Base-by-base conservation (phyloP, 2,329 filamentous ascomycete genomes). In the Chaetomium strumarium region DNA sequence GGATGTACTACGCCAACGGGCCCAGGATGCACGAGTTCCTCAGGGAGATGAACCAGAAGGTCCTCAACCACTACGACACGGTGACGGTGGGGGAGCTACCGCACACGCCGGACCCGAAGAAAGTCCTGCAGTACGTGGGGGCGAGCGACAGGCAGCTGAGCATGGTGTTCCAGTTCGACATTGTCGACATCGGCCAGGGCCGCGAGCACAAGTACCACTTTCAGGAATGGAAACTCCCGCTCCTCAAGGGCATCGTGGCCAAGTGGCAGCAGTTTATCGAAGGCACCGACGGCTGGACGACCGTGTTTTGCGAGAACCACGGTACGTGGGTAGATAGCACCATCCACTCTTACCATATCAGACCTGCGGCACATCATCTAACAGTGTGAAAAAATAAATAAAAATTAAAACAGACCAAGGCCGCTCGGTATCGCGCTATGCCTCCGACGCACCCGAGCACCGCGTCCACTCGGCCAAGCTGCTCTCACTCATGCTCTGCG, bases 41-140 rank as follows among this genome's bases (percentile, higher is more conserved):
- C 17, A 62, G 69, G 3, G 85, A 87, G 64, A 86, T 89, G 80
- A 75, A 83, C 48, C 71, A 72, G 1, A 63, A 75, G 34, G 72
- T 88, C 2, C 69, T 86, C 1, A 69, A 69, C 52, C 68, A 75
- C 42, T 87, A 87, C 64, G 77, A 80, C 51, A 78, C 81, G n/a
- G 79, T 88, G 66, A 87, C 83, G 0, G 84, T 88, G 0, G 85
- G 85, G 45, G 85, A 89, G 67, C 77, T 86, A 24, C 82, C 84
- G 0, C 69, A 78, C 59, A 85, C 83, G 0, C 81, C 79, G 0
- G 76, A 84, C 51, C 73, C 77, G 29, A 66, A 68, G 3, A 72
- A 79, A 36, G 81, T 86, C 1, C 66, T 86, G 8, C 63, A 73
- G 16, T 86, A 84, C 57, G 80, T 86, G 13, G 75, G 76, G 3